A percentile compares a stretch with the other conserved stretches of the same genome.
These are phyloP conservation scores for Venturia asperata DNA, from an alignment of 2,329 filamentous ascomycete species.

Conservation along the genomic window DNA sequence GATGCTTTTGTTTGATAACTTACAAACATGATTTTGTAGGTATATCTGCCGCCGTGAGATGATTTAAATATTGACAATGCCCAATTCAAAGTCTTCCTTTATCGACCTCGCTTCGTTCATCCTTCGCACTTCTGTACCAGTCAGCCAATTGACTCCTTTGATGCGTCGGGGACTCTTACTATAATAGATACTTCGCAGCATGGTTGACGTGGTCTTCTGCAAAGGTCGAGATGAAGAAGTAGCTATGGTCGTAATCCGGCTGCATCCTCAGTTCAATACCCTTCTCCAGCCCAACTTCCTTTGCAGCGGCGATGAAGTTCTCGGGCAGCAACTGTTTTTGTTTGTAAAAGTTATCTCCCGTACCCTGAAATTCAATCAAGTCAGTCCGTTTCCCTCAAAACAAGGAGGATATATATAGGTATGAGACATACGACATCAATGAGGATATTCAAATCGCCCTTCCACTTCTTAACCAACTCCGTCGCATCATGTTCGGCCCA, in stretches of 20 bases:
- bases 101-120: neutral
- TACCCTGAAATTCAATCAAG: conserved; percentile 53
- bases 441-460: conserved; percentile 61
- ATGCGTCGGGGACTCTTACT: neutral
- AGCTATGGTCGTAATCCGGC: conserved; percentile 90
- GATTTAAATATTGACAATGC: too few relatives aligned
- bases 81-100: neutral
- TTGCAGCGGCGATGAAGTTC: conserved; percentile 76
- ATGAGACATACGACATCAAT: conserved; percentile 69
- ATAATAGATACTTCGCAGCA: conserved; percentile 70
- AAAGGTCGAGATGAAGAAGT: conserved; percentile 92
- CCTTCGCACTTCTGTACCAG: neutral
- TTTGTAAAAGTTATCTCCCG: conserved; percentile 94
- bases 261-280: conserved; percentile 78
- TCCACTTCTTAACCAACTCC: conserved; percentile 73
- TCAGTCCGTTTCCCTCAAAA: neutral
- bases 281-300: conserved; percentile 57
- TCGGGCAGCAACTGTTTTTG: conserved; percentile 86
- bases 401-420: neutral
- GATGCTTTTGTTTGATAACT: too few relatives aligned
- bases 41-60: too few relatives aligned
- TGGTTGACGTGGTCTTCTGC: conserved; percentile 84
- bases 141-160: neutral
- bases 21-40: too few relatives aligned
- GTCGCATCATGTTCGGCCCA: conserved; percentile 92